Conservation (phyloP, 441 rosid species). For the Omphalea diandra region DNA sequence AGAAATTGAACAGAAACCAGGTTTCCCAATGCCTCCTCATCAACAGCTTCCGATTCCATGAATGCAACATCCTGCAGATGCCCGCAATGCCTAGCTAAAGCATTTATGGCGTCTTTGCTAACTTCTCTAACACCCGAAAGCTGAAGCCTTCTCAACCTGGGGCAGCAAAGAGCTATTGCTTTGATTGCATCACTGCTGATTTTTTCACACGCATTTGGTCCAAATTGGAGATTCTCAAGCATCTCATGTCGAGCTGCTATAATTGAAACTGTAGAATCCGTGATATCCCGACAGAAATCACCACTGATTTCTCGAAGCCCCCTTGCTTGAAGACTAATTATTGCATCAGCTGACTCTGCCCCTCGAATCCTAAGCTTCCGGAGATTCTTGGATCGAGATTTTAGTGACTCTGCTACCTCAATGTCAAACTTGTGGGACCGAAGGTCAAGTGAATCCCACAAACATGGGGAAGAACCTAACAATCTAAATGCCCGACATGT, state of each 20-base stretch:
- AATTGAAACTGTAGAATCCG: slow-evolving; percentile 47
- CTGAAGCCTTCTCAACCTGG: slow-evolving; percentile 41
- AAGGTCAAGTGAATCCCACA: slow-evolving; percentile 48
- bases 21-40: slow-evolving; percentile 48
- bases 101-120: slow-evolving; percentile 45
- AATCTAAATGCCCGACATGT: slow-evolving; percentile 43
- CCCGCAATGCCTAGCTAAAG: slow-evolving; percentile 41
- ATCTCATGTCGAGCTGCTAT: slow-evolving; percentile 49
- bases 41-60: slow-evolving; percentile 36
- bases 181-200: slow-evolving; percentile 49
- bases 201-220: slow-evolving; percentile 44
- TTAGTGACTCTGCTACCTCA: slow-evolving; percentile 26
- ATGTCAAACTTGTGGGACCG: slow-evolving; percentile 40
- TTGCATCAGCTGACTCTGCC: slow-evolving; percentile 45
- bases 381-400: slow-evolving; percentile 37
- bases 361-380: slow-evolving; percentile 44
- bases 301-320: slow-evolving; percentile 42
- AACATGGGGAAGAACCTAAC: slow-evolving; percentile 40
- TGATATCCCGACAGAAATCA: slow-evolving; percentile 41
- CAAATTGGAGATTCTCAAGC: slow-evolving; percentile 49
- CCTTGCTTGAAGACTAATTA: slow-evolving; percentile 42
- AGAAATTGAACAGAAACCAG: slow-evolving; percentile 39
- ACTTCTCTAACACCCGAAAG: slow-evolving; percentile 49
- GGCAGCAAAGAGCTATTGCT: slow-evolving; percentile 48
- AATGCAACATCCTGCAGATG: slow-evolving; percentile 45